Percentiles rank a stretch among this genome's conserved stretches.
Evolutionary conservation across 1,139 yeast species (phyloP).

Genomic region (Suhomyces guaymorum): DNA sequence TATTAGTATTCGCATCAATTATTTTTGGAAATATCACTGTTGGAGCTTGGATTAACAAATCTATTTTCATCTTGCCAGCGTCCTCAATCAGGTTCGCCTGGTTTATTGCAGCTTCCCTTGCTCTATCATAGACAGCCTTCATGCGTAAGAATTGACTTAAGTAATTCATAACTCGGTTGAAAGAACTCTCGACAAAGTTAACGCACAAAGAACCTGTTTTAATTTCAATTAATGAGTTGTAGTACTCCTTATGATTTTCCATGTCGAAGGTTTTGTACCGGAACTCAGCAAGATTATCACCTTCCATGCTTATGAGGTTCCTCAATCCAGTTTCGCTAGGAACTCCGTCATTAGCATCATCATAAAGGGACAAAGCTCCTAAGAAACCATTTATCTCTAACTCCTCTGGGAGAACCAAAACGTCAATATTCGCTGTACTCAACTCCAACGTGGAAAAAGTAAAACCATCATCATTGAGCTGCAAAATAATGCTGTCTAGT

Average conservation of each 20-base stretch:
- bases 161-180: constrained; percentile 65
- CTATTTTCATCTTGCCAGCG: constrained; percentile 66
- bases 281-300: constrained; percentile 79
- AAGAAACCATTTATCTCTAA: constrained; percentile 73
- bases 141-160: constrained; percentile 76
- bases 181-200: constrained; percentile 80
- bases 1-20: constrained; percentile 36
- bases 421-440: constrained; percentile 69
- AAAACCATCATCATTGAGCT: constrained; percentile 80
- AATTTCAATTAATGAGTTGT: constrained; percentile 62
- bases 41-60: constrained; percentile 77
- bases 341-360: constrained; percentile 69
- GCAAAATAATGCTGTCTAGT: constrained; percentile 71
- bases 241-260: constrained; percentile 48
- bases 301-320: constrained; percentile 76
- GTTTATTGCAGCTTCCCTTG: constrained; percentile 77
- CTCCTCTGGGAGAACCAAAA: constrained; percentile 72
- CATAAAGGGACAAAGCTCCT: constrained; percentile 79
- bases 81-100: constrained; percentile 67
- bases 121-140: constrained; percentile 85
- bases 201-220: constrained; percentile 73
- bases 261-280: constrained; percentile 79
- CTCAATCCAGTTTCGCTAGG: constrained; percentile 61
- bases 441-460: constrained; percentile 78
- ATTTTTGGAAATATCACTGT: constrained; percentile 74